phyloP scores from a whole-genome alignment of 2,329 filamentous ascomycete genomes.

The Fusarium algeriense region DNA sequence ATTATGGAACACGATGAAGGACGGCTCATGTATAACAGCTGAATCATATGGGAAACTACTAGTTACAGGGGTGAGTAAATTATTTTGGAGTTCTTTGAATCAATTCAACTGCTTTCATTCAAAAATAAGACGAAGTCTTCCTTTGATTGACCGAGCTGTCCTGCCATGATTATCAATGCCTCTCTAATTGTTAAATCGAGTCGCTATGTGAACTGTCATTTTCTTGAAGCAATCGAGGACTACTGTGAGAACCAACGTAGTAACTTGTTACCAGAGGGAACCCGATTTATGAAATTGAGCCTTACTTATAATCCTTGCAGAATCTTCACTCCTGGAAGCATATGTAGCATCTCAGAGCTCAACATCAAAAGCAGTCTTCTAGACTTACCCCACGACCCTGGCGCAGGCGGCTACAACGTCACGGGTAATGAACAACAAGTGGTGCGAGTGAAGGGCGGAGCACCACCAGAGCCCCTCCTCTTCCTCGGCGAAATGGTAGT shows the following conservation, averaged over 20 bases:
- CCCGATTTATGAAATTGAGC: background rate
- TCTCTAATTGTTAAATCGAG: background rate
- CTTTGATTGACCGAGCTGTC: background rate
- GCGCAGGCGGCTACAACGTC: conserved; percentile 32
- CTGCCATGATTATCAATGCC: background rate
- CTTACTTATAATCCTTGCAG: background rate
- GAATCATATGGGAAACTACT: conserved; percentile 7
- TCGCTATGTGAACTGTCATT: background rate
- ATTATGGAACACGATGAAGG: conserved; percentile 35
- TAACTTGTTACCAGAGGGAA: background rate
- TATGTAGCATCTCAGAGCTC: background rate
- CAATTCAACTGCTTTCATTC: conserved; percentile 21
- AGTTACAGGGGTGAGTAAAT: conserved; percentile 13
- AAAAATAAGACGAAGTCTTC: background rate
- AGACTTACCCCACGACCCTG: conserved; percentile 39
- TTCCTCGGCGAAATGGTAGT: conserved; percentile 54
- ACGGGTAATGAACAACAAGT: conserved; percentile 28
- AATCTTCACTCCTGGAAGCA: no score
- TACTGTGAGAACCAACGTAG: background rate
- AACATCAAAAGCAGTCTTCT: conserved; percentile 20
- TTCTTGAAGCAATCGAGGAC: background rate
- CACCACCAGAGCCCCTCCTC: conserved; percentile 36
- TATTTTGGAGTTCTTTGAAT: conserved; percentile 34
- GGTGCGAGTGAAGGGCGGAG: conserved; percentile 36
- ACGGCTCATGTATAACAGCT: conserved; percentile 39